Base-by-base conservation (phyloP, 2,329 filamentous ascomycete species). In the Cordyceps fumosorosea region DNA sequence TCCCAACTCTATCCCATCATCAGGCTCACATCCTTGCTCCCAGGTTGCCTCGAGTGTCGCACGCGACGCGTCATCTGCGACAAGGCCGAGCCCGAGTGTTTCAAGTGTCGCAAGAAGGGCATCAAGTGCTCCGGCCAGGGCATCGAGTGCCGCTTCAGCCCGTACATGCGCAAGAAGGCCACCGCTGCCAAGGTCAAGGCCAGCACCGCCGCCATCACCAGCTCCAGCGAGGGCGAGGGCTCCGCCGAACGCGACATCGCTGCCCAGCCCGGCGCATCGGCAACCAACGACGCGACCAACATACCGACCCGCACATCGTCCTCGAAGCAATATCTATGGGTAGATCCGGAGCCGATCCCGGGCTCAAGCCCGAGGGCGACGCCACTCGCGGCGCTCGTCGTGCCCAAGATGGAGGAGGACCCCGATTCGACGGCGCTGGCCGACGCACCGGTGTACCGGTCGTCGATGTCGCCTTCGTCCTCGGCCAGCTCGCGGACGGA, bases 1-100 rank as follows among this genome's bases (percentile, higher is more conserved):
- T 12, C 5, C n/a, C 40, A 22, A 12, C n/a, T 47, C 4, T 3
- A 8, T 18, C 16, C 7, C 18, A 8, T 47, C 16, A 22, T n/a
- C 7, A n/a, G 22, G 22, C 44, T 22, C 16, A 22, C 44, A 11
- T 47, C 44, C 20, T 22, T 22, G 5, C n/a, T n/a, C 20, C 16
- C 60, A 73, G 73, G 76, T 22, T 77, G 76, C 56, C 72, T 73
- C 44, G 72, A 77, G 65, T 77, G 76, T 64, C 72, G 69, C 56
- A 71, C 67, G 56, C 70, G 76, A 42, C 71, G 76, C 26, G 72
- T 78, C 32, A 71, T 70, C 37, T 78, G 76, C 65, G 76, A 78
- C 65, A 74, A 73, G 63, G 69, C 69, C 20, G 71, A 75, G 54
- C 76, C 76, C 1, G 67, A 71, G 60, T 78, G 76, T 62, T 64